A percentile compares a stretch with the other conserved stretches of the same genome.
Conservation (phyloP, 805 yeast species). For the Candida boidinii region DNA sequence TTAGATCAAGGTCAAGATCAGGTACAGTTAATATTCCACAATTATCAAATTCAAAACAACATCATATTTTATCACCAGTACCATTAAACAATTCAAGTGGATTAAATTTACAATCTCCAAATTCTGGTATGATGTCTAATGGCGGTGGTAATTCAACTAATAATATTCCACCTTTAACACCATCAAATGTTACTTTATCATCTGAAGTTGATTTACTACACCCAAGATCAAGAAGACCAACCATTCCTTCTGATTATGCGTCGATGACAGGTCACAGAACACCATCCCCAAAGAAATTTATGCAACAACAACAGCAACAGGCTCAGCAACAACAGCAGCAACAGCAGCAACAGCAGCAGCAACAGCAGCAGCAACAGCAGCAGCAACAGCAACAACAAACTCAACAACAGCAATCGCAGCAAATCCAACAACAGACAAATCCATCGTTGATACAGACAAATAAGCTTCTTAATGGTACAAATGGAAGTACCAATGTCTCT, state of each 20-base stretch:
- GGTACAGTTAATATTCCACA: conserved; percentile 19
- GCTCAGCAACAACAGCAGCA: conserved; percentile 1
- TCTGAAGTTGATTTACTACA: too few species aligned
- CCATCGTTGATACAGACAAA: not conserved
- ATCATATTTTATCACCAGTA: too few species aligned
- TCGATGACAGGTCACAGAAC: conserved; percentile 30
- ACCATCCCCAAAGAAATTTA: conserved; percentile 40
- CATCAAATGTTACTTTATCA: too few species aligned
- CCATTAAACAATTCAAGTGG: too few species aligned
- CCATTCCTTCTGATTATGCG: conserved; percentile 31
- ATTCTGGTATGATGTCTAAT: too few species aligned
- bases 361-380: not conserved
- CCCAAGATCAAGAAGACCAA: conserved; percentile 25
- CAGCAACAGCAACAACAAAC: not conserved
- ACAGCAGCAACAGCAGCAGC: not conserved
- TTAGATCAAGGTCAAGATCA: conserved; percentile 19
- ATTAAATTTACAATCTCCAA: too few species aligned
- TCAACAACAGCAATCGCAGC: conserved; percentile 1
- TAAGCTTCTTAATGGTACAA: too few species aligned
- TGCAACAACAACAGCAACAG: conserved; percentile 12
- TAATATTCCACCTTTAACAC: too few species aligned
- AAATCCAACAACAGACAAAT: not conserved
- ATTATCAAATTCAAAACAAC: too few species aligned
- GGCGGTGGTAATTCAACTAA: too few species aligned
- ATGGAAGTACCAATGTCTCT: not conserved